Evolutionary conservation across 2,329 filamentous ascomycete genomes (phyloP).

Genomic region (Venturia carpophila): DNA sequence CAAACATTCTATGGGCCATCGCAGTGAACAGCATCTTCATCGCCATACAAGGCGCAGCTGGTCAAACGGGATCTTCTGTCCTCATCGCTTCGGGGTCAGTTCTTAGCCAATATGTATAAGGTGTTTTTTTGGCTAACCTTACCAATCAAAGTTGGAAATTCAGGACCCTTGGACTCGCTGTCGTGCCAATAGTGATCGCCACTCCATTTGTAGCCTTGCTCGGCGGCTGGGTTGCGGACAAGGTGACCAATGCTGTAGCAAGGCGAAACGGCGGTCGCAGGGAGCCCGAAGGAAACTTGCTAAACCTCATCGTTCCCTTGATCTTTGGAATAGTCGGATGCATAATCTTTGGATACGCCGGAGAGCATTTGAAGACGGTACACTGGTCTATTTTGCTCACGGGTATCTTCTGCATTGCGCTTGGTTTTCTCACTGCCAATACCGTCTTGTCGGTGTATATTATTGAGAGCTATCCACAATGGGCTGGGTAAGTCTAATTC

Average conservation of each 20-base stretch:
- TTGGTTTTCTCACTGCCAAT: constrained; percentile 27
- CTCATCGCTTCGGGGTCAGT: constrained; percentile 21
- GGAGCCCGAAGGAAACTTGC: constrained; percentile 26
- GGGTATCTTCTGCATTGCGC: constrained; percentile 26
- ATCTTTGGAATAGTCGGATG: constrained; percentile 24
- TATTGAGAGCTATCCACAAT: constrained; percentile 27
- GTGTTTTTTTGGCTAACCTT: not conserved
- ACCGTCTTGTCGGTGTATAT: constrained; percentile 28
- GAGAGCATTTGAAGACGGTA: constrained; percentile 20
- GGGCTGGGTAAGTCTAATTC: constrained; percentile 23
- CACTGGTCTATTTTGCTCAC: constrained; percentile 25
- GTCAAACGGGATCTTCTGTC: constrained; percentile 25
- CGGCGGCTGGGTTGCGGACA: constrained; percentile 25
- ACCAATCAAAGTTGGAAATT: constrained; percentile 22
- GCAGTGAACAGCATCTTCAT: constrained; percentile 25
- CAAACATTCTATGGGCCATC: constrained; percentile 28
- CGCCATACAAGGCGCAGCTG: constrained; percentile 22
- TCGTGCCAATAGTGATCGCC: constrained; percentile 25
- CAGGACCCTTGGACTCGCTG: constrained; percentile 23
- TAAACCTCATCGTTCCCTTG: constrained; percentile 26
- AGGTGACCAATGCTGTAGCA: constrained; percentile 25
- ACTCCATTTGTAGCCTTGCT: constrained; percentile 23
- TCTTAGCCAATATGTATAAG: not conserved
- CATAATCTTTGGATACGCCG: constrained; percentile 26
- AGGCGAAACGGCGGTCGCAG: constrained; percentile 24